These are phyloP conservation scores for Fusarium papillatum DNA, from an alignment of 2,329 filamentous ascomycete genomes.

Conservation along the genomic window DNA sequence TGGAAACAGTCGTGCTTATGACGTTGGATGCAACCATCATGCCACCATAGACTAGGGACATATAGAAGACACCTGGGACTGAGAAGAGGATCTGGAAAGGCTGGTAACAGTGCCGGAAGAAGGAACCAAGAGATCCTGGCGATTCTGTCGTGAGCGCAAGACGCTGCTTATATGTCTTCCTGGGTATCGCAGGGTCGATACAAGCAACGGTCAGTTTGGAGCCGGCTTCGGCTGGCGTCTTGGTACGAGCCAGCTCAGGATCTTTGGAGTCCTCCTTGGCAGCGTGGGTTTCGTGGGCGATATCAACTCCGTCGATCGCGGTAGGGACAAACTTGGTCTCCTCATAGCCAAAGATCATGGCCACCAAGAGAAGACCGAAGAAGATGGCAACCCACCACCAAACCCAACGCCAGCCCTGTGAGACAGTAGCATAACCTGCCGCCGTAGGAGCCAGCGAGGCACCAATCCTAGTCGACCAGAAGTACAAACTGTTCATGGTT, in stretches of 20 bases:
- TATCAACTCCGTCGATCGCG: background rate
- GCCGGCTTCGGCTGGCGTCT: background rate
- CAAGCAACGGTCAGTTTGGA: background rate
- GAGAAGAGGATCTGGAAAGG: constrained; percentile 6
- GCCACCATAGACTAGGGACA: background rate
- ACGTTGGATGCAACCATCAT: constrained; percentile 6
- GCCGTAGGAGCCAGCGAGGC: constrained; percentile 47
- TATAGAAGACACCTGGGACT: constrained; percentile 10
- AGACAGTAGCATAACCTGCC: constrained; percentile 42
- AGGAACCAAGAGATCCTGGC: background rate
- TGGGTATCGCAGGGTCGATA: background rate
- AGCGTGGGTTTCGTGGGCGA: background rate
- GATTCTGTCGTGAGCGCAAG: constrained; percentile 4
- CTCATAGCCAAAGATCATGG: constrained; percentile 52
- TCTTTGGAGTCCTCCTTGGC: background rate
- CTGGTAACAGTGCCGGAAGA: constrained; percentile 16
- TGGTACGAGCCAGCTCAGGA: background rate
- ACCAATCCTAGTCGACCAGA: constrained; percentile 45
- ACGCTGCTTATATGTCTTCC: constrained; percentile 14
- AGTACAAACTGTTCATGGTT: constrained; percentile 53
- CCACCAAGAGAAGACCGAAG: constrained; percentile 22
- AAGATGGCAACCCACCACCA: constrained; percentile 49
- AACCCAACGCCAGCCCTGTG: constrained; percentile 52
- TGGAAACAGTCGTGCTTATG: background rate
- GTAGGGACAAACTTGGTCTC: constrained; percentile 11